Conservation (phyloP, 345 rosid genomes). For the Fremontodendron californicum region DNA sequence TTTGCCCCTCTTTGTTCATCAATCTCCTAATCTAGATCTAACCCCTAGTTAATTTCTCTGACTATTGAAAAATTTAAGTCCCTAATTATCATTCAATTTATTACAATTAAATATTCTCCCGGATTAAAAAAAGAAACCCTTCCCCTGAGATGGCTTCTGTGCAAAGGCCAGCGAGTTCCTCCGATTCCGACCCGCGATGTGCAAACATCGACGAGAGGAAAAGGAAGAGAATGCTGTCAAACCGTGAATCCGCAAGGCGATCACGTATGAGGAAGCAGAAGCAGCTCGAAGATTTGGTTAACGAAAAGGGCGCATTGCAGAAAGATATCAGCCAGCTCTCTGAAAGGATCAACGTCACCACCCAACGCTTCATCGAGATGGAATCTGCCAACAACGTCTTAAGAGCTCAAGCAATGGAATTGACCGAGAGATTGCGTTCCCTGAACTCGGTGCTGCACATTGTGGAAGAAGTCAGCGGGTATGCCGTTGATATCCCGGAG, state of each 20-base stretch:
- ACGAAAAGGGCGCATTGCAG: constrained; percentile 49
- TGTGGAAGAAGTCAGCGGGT: constrained; percentile 54
- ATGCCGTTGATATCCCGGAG: constrained; percentile 59
- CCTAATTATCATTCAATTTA: not conserved
- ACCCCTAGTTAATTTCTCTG: not conserved
- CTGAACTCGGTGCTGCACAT: constrained; percentile 56
- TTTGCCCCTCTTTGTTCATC: not conserved
- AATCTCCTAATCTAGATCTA: not conserved
- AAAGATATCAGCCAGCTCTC: constrained; percentile 34
- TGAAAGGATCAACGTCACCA: constrained; percentile 28
- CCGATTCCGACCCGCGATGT: constrained; percentile 54
- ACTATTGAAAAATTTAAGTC: not conserved
- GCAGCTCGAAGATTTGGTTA: constrained; percentile 54
- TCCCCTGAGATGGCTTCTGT: constrained; percentile 31
- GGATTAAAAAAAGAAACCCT: not conserved
- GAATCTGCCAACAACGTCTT: constrained; percentile 59
- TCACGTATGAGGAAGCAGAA: constrained; percentile 82
- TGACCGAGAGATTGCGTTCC: constrained; percentile 59
- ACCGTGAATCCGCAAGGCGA: constrained; percentile 83
- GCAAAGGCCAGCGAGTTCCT: constrained; percentile 47
- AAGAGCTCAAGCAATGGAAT: constrained; percentile 60
- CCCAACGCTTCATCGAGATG: constrained; percentile 39
- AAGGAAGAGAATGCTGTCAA: constrained; percentile 84
- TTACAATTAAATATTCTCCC: no score
- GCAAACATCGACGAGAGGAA: constrained; percentile 59